A percentile compares a stretch with the other conserved stretches of the same genome.
Evolutionary conservation across 331 rosid species (phyloP).

Genomic region (Arachis monticola): DNA sequence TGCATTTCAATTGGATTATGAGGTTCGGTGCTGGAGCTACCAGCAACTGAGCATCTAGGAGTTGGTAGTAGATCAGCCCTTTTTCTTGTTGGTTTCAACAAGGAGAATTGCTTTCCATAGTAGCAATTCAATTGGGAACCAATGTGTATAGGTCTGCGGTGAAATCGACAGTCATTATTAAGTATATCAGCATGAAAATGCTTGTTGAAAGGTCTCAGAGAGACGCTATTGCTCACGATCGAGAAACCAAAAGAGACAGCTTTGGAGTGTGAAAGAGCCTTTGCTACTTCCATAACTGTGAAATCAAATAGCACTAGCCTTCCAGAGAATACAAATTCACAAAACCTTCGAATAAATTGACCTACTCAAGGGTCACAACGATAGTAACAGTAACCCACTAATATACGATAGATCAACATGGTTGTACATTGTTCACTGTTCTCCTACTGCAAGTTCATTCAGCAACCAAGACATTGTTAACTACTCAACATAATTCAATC

Average conservation of each 20-base stretch:
- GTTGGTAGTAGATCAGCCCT: conserved; percentile 42
- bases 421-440: background rate
- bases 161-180: conserved; percentile 37
- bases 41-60: conserved; percentile 58
- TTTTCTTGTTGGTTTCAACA: conserved; percentile 37
- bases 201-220: conserved; percentile 65
- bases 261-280: conserved; percentile 56
- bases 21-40: conserved; percentile 54
- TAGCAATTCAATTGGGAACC: conserved; percentile 39
- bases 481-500: conserved; percentile 23
- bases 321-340: conserved; percentile 7
- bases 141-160: conserved; percentile 38
- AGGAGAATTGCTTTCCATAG: conserved; percentile 31
- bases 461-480: conserved; percentile 31
- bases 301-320: conserved; percentile 27
- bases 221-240: conserved; percentile 45
- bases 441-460: conserved; percentile 35
- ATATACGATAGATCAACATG: conserved; percentile 1
- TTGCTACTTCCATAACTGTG: conserved; percentile 63
- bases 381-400: background rate
- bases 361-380: conserved; percentile 26
- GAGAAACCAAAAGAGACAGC: conserved; percentile 48
- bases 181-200: conserved; percentile 40
- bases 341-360: background rate
- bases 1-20: conserved; percentile 52